Evolutionary conservation across 2,329 filamentous ascomycete species (phyloP).

Genomic region (Cordyceps pruinosa): DNA sequence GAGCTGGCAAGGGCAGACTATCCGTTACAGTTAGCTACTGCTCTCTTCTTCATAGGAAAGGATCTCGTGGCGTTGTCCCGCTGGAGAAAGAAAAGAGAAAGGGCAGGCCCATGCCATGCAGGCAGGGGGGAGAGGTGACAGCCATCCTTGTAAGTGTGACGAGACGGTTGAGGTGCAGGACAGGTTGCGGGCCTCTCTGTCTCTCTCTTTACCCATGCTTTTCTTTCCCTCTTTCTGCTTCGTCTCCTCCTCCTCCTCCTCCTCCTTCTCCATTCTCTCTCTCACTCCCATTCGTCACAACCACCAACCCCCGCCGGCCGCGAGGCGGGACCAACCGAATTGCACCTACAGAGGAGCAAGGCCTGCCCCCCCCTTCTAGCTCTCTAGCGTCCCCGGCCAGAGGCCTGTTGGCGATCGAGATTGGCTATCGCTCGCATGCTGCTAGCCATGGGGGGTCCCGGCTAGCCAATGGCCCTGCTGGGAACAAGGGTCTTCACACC

Average conservation of each 20-base stretch:
- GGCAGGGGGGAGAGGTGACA: not conserved
- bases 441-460: constrained; percentile 5
- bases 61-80: not conserved
- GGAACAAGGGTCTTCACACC: constrained; percentile 4
- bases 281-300: not conserved
- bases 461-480: constrained; percentile 12
- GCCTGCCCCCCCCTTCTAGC: not conserved
- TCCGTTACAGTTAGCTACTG: not conserved
- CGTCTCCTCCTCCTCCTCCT: not conserved
- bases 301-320: constrained; percentile 23
- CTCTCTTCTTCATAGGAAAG: not conserved
- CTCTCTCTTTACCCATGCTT: not conserved
- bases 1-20: not conserved
- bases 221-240: not conserved
- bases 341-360: not conserved
- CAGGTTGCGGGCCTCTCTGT: not conserved
- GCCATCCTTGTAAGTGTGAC: constrained; percentile 1
- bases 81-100: not conserved
- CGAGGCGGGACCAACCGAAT: constrained; percentile 34
- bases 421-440: constrained; percentile 16
- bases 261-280: not conserved
- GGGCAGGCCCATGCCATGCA: not conserved
- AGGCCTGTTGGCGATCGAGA: constrained; percentile 12
- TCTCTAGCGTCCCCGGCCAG: constrained; percentile 2
- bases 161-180: constrained; percentile 8